Evolutionary conservation across 2,329 filamentous ascomycete species (phyloP).

Genomic region (Penicillium sp.): DNA sequence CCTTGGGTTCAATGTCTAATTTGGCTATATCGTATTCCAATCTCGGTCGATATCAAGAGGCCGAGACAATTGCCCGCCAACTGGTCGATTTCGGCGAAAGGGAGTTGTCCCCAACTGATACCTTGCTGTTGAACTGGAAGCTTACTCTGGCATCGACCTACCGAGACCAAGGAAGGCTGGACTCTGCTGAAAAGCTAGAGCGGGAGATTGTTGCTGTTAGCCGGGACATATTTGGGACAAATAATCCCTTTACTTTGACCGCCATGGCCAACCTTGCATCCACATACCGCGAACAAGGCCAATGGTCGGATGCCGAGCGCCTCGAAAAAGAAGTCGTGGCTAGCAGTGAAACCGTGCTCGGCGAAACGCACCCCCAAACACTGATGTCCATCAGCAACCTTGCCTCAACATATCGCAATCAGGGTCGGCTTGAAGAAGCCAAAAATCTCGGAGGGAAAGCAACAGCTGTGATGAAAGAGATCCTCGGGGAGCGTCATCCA

Average conservation of each 20-base stretch:
- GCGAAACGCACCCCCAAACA: constrained; percentile 15
- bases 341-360: constrained; percentile 4
- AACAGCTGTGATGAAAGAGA: constrained; percentile 1
- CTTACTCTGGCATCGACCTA: constrained; percentile 12
- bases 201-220: constrained; percentile 6
- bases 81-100: constrained; percentile 7
- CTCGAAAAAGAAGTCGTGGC: constrained; percentile 14
- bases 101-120: not conserved
- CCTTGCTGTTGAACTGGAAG: constrained; percentile 13
- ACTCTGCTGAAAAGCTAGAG: constrained; percentile 8
- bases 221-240: constrained; percentile 2
- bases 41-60: constrained; percentile 13
- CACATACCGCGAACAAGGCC: constrained; percentile 12
- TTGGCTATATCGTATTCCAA: constrained; percentile 13
- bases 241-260: constrained; percentile 9
- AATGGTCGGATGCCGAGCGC: constrained; percentile 12
- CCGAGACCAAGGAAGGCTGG: constrained; percentile 10
- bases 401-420: constrained; percentile 12
- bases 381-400: constrained; percentile 18
- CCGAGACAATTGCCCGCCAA: constrained; percentile 4
- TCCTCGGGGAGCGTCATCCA: constrained; percentile 11
- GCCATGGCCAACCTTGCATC: constrained; percentile 17
- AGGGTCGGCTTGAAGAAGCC: constrained; percentile 12
- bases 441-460: constrained; percentile 10
- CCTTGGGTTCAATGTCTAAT: constrained; percentile 11